phyloP scores from a whole-genome alignment of 2,329 filamentous ascomycete genomes.

The Colletotrichum sp. region DNA sequence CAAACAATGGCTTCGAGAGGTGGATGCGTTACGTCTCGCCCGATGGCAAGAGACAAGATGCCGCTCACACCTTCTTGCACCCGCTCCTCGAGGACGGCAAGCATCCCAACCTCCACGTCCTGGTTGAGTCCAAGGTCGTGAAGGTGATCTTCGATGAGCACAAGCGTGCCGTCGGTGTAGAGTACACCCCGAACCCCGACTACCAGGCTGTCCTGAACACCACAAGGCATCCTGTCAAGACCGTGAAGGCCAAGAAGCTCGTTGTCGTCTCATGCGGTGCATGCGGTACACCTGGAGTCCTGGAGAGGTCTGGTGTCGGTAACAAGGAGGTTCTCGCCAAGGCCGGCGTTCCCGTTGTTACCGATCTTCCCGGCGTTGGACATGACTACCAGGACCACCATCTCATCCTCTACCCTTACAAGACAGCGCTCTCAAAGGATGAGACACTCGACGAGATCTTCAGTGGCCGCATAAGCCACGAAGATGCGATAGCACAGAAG shows the following conservation, averaged over 20 bases:
- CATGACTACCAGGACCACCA: conserved; percentile 55
- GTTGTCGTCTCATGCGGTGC: conserved; percentile 49
- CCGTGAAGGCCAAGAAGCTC: conserved; percentile 47
- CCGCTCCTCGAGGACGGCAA: conserved; percentile 30
- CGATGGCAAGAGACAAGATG: conserved; percentile 39
- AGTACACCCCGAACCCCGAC: conserved; percentile 53
- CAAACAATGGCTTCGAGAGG: conserved; percentile 35
- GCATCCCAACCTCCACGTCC: conserved; percentile 34
- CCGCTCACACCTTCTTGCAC: conserved; percentile 33
- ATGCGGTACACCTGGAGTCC: conserved; percentile 48
- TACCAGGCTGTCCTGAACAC: conserved; percentile 25
- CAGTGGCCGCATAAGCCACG: conserved; percentile 22
- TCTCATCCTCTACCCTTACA: conserved; percentile 55
- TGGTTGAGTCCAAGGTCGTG: conserved; percentile 35
- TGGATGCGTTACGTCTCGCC: conserved; percentile 35
- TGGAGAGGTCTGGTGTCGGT: conserved; percentile 59
- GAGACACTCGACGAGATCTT: conserved; percentile 46
- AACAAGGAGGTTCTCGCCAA: conserved; percentile 31
- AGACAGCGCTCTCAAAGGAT: conserved; percentile 44
- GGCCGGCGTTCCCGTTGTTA: conserved; percentile 24
- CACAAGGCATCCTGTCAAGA: conserved; percentile 6
- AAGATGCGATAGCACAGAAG: conserved; percentile 25
- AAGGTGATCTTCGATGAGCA: conserved; percentile 48
- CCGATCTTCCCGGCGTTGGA: conserved; percentile 27
- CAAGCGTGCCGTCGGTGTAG: conserved; percentile 62